Percentiles rank a stretch among this genome's conserved stretches.
phyloP scores from a whole-genome alignment of 2,329 filamentous ascomycete species.

The Calonectria pseudoreteaudii region DNA sequence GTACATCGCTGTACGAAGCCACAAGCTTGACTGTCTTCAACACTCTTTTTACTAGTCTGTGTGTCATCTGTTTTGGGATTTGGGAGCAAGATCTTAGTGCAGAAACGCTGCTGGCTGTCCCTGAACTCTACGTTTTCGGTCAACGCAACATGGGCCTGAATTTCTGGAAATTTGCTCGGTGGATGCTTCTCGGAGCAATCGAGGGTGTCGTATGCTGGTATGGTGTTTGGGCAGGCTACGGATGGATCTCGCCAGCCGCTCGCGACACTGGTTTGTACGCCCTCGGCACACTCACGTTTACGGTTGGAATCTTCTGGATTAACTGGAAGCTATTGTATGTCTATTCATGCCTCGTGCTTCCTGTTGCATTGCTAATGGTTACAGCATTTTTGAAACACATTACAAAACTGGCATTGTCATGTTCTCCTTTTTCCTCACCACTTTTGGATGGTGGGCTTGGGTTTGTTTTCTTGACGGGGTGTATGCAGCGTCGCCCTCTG shows the following conservation, averaged over 20 bases:
- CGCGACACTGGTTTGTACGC: constrained; percentile 79
- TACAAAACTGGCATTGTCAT: constrained; percentile 77
- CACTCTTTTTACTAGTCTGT: constrained; percentile 90
- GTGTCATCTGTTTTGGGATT: constrained; percentile 89
- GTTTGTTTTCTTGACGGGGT: constrained; percentile 75
- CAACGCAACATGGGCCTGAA: constrained; percentile 81
- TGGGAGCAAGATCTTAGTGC: constrained; percentile 91
- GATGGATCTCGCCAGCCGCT: constrained; percentile 60
- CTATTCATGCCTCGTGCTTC: neutral
- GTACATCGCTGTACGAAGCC: constrained; percentile 89
- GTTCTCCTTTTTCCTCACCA: constrained; percentile 68
- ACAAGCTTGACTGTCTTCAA: constrained; percentile 94
- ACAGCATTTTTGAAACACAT: constrained; percentile 78
- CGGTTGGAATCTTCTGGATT: constrained; percentile 77
- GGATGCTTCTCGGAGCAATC: constrained; percentile 80
- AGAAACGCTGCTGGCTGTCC: constrained; percentile 89
- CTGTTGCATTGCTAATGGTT: constrained; percentile 33
- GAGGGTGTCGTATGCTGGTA: constrained; percentile 83
- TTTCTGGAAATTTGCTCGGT: constrained; percentile 76
- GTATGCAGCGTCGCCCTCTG: constrained; percentile 64
- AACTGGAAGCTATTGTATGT: constrained; percentile 81
- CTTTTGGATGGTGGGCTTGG: constrained; percentile 79
- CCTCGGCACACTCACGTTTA: constrained; percentile 79
- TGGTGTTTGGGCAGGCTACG: constrained; percentile 65
- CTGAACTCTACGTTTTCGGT: constrained; percentile 88